A percentile compares a stretch with the other conserved stretches of the same genome.
Evolutionary conservation across 2,329 filamentous ascomycete species (phyloP).

Genomic region (Lomentospora prolificans): DNA sequence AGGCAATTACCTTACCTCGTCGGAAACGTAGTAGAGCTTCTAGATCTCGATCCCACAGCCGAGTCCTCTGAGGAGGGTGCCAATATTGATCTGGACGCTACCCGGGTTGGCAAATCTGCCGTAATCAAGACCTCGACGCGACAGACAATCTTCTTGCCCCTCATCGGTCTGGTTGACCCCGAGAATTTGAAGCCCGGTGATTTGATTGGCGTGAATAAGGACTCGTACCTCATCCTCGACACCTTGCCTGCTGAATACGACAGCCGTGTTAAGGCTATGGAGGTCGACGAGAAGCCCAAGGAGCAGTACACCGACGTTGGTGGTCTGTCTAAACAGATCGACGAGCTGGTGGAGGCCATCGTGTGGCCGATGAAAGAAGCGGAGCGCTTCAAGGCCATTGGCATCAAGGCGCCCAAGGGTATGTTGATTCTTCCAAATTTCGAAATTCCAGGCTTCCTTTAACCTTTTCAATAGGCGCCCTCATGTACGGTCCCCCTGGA

Average conservation of each 20-base stretch:
- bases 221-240: slow-evolving; percentile 94
- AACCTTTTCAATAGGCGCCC: slow-evolving; percentile 58
- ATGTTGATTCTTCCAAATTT: slow-evolving; percentile 21
- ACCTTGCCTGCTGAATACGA: slow-evolving; percentile 97
- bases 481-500: slow-evolving; percentile 94
- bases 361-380: slow-evolving; percentile 99
- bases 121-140: slow-evolving; percentile 99
- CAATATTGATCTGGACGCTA: slow-evolving; percentile 96
- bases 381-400: slow-evolving; percentile 98
- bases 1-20: slow-evolving; percentile 98
- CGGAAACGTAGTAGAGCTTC: slow-evolving; percentile 93
- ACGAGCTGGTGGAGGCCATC: slow-evolving; percentile 95
- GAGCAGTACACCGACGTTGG: slow-evolving; percentile 99
- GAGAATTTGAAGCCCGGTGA: slow-evolving; percentile 92
- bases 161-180: slow-evolving; percentile 94
- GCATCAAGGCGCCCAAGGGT: slow-evolving; percentile 99
- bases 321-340: slow-evolving; percentile 96
- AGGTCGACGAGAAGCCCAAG: slow-evolving; percentile 98
- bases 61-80: slow-evolving; percentile 96
- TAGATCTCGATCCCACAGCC: slow-evolving; percentile 91
- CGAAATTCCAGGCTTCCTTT: no score
- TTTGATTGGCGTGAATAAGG: slow-evolving; percentile 97
- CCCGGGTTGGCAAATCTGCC: slow-evolving; percentile 91
- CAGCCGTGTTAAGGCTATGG: slow-evolving; percentile 98
- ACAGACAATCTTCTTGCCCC: slow-evolving; percentile 95